A percentile compares a stretch with the other conserved stretches of the same genome.
Evolutionary conservation across 352 stramenopile genomes (phyloP).

Genomic region (Globisporangium rhizosaccharum): DNA sequence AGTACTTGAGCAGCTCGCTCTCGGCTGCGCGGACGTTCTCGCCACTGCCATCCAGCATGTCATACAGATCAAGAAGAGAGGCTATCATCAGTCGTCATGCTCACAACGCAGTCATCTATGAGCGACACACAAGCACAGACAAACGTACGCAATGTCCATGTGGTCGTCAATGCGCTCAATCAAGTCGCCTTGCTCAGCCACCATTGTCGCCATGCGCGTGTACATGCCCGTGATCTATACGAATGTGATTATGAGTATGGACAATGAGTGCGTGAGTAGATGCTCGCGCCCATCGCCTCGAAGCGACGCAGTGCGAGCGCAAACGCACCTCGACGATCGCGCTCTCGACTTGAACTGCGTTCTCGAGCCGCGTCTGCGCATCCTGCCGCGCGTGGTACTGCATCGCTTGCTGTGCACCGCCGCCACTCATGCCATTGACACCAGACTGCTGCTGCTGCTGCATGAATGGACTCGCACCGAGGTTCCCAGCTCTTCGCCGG

Average conservation of each 20-base stretch:
- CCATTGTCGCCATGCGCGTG: slow-evolving; percentile 80
- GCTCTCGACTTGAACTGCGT: slow-evolving; percentile 75
- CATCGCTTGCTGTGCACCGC: slow-evolving; percentile 38
- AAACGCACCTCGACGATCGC: slow-evolving; percentile 73
- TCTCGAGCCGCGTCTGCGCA: slow-evolving; percentile 65
- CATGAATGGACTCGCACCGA: slow-evolving; percentile 68
- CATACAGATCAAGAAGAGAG: not conserved
- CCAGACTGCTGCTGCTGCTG: slow-evolving; percentile 46
- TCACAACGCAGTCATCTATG: not conserved
- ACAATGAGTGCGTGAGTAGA: no score
- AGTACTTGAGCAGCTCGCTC: slow-evolving; percentile 76
- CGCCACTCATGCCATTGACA: slow-evolving; percentile 4
- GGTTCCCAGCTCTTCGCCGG: slow-evolving; percentile 53
- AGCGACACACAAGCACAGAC: not conserved
- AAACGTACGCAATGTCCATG: slow-evolving; percentile 79
- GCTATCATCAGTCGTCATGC: not conserved
- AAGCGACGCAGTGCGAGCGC: no score
- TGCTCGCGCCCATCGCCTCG: no score
- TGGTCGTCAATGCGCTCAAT: slow-evolving; percentile 82
- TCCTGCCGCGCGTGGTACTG: slow-evolving; percentile 67
- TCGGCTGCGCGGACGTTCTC: slow-evolving; percentile 70
- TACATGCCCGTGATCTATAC: slow-evolving; percentile 82
- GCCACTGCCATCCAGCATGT: slow-evolving; percentile 30
- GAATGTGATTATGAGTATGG: no score
- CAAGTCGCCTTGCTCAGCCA: slow-evolving; percentile 74